Evolutionary conservation across 768 basidiomycete species (phyloP).

Genomic region (Agrocybe praecox): DNA sequence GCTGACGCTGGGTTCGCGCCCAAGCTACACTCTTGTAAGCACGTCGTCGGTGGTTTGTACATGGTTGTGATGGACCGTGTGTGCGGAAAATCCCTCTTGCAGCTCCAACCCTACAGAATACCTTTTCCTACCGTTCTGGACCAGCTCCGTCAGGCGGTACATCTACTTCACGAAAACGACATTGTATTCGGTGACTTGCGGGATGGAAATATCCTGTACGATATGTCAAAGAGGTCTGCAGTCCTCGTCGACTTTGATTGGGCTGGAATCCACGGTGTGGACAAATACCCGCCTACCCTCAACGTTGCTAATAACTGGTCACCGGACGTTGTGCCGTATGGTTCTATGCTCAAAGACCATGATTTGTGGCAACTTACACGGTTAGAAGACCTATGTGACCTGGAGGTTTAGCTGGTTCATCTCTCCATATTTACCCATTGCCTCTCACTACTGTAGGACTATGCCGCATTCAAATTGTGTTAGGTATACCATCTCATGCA

Average conservation of each 20-base stretch:
- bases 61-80: slow-evolving; percentile 26
- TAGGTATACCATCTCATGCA: too few species aligned
- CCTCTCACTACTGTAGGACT: too few species aligned
- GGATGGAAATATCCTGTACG: too few species aligned
- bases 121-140: slow-evolving; percentile 9
- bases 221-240: too few species aligned
- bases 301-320: neutral
- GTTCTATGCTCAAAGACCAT: too few species aligned
- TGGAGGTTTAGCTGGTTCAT: too few species aligned
- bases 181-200: too few species aligned
- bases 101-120: slow-evolving; percentile 7
- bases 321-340: too few species aligned
- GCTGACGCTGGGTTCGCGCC: slow-evolving; percentile 17
- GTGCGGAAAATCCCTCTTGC: too few species aligned
- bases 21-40: slow-evolving; percentile 17
- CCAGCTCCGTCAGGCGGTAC: slow-evolving; percentile 13
- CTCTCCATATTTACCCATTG: too few species aligned
- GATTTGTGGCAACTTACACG: neutral
- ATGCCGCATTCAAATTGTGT: too few species aligned
- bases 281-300: slow-evolving; percentile 24
- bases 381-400: too few species aligned
- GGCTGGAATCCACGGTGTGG: slow-evolving; percentile 20
- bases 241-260: slow-evolving; percentile 31
- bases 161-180: slow-evolving; percentile 13
- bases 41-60: slow-evolving; percentile 17